These are phyloP conservation scores for Solanum neorickii DNA, from an alignment of 257 asterid species.

Conservation along the genomic window DNA sequence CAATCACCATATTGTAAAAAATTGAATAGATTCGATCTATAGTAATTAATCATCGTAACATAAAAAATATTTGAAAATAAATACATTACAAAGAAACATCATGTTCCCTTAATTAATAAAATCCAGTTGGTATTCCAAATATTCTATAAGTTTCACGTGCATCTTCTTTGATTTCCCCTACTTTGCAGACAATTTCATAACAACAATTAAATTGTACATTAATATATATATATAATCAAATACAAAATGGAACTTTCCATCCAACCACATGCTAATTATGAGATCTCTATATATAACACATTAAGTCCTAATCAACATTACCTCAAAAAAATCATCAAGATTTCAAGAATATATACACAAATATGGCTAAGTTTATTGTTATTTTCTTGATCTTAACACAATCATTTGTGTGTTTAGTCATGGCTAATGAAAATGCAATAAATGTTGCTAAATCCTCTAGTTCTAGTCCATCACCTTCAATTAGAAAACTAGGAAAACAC, in stretches of 20 bases:
- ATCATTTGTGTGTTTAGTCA: background rate
- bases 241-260: conserved; percentile 16
- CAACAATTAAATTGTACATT: background rate
- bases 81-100: conserved; percentile 8
- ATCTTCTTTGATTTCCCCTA: conserved; percentile 18
- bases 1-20: background rate
- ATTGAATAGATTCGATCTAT: background rate
- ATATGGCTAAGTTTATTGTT: conserved; percentile 6
- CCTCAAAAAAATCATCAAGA: background rate
- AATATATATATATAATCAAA: background rate
- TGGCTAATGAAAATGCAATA: background rate
- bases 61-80: background rate
- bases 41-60: background rate
- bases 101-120: conserved; percentile 22
- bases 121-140: conserved; percentile 12
- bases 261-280: background rate
- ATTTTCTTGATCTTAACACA: conserved; percentile 4
- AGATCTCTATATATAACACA: background rate
- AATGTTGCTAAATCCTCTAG: background rate
- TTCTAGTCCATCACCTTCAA: background rate
- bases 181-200: conserved; percentile 17
- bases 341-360: background rate
- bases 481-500: conserved; percentile 9
- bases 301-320: background rate
- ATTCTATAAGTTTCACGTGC: conserved; percentile 25